phyloP scores from a whole-genome alignment of 306 rosid genomes.

The Aeschynomene evenia region DNA sequence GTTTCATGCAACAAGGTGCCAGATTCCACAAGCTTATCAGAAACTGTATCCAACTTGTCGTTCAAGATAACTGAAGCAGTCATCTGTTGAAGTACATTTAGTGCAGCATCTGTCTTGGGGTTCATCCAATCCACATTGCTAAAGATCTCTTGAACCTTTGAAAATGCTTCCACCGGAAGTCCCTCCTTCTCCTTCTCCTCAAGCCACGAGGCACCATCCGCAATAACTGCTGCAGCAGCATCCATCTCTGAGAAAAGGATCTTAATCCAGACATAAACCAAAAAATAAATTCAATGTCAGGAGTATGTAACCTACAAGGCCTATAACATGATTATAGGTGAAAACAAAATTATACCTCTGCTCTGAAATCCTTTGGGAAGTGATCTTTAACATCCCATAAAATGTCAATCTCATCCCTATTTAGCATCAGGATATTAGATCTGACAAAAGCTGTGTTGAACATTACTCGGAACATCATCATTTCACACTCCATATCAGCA shows the following conservation, averaged over 20 bases:
- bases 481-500: constrained; percentile 61
- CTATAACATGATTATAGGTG: constrained; percentile 7
- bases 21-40: constrained; percentile 33
- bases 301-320: not conserved
- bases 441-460: constrained; percentile 93
- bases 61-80: constrained; percentile 46
- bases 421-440: constrained; percentile 87
- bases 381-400: constrained; percentile 78
- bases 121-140: constrained; percentile 87
- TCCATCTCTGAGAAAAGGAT: constrained; percentile 92
- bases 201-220: constrained; percentile 52
- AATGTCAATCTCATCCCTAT: constrained; percentile 78
- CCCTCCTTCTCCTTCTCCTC: constrained; percentile 89
- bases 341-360: constrained; percentile 69
- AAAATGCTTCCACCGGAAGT: constrained; percentile 90
- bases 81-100: constrained; percentile 67
- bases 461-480: constrained; percentile 84
- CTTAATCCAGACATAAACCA: constrained; percentile 53
- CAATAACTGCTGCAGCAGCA: constrained; percentile 59
- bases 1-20: constrained; percentile 34
- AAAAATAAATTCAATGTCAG: constrained; percentile 30
- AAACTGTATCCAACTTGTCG: constrained; percentile 47
- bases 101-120: constrained; percentile 64
- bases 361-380: constrained; percentile 81
- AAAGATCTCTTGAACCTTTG: constrained; percentile 90